These are phyloP conservation scores for Kwoniella mangroviensis DNA, from an alignment of 768 basidiomycete genomes.

Conservation along the genomic window DNA sequence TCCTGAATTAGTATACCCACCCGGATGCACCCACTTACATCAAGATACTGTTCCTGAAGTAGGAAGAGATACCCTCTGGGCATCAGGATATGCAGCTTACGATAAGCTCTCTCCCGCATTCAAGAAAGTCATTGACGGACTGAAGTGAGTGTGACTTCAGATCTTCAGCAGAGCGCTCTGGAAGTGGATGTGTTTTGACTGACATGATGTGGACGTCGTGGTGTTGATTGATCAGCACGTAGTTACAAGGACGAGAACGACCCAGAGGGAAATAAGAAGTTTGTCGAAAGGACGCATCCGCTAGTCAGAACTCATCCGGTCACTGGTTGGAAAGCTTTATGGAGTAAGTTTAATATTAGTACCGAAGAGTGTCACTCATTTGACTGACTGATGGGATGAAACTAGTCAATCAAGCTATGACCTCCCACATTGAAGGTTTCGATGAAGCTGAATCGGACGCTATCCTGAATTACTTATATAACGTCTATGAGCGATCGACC, in stretches of 20 bases:
- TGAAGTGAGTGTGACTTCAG: constrained; percentile 29
- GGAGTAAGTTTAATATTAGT: no score
- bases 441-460: constrained; percentile 56
- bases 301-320: constrained; percentile 39
- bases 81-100: constrained; percentile 46
- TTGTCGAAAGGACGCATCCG: constrained; percentile 34
- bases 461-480: constrained; percentile 57
- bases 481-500: constrained; percentile 45
- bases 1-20: constrained; percentile 58
- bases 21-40: constrained; percentile 51
- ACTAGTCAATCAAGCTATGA: constrained; percentile 56
- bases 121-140: constrained; percentile 47
- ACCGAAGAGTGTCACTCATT: no score
- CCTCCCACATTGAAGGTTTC: constrained; percentile 56
- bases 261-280: constrained; percentile 37
- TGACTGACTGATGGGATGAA: no score
- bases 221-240: constrained; percentile 53
- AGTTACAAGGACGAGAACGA: constrained; percentile 46
- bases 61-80: constrained; percentile 51
- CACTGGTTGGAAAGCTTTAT: constrained; percentile 57
- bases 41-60: constrained; percentile 54
- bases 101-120: constrained; percentile 52
- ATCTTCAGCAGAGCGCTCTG: background rate
- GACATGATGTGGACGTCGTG: constrained; percentile 10
- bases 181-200: no score